Percentiles rank a stretch among this genome's conserved stretches.
Conservation (phyloP, 1,139 yeast species). For the Groenewaldozyma auringiensis region DNA sequence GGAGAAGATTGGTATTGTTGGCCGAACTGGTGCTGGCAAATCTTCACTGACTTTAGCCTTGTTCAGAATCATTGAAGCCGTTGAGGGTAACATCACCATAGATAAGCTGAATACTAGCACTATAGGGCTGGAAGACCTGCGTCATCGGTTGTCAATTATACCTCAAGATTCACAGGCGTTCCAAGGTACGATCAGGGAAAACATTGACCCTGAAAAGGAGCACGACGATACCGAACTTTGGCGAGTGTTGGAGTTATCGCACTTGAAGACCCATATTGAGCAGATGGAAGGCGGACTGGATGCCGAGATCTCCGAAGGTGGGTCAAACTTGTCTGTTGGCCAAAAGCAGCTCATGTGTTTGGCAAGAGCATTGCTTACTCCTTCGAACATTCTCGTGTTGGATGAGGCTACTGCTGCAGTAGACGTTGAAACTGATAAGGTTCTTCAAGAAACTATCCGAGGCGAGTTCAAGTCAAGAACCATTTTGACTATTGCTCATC, state of each 20-base stretch:
- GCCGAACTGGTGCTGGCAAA: slow-evolving; percentile 97
- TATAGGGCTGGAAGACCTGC: slow-evolving; percentile 75
- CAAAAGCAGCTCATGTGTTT: slow-evolving; percentile 88
- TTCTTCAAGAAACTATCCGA: slow-evolving; percentile 82
- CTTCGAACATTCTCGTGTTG: slow-evolving; percentile 68
- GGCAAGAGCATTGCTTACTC: slow-evolving; percentile 77
- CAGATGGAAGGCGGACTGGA: slow-evolving; percentile 60
- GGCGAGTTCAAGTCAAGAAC: slow-evolving; percentile 80
- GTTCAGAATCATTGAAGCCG: slow-evolving; percentile 82
- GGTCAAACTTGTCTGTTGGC: slow-evolving; percentile 81
- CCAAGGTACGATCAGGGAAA: slow-evolving; percentile 82
- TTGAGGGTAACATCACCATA: slow-evolving; percentile 61
- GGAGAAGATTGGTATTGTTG: slow-evolving; percentile 90
- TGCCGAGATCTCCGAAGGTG: slow-evolving; percentile 69
- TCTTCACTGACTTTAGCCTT: slow-evolving; percentile 84
- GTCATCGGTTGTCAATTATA: slow-evolving; percentile 80
- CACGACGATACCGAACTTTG: slow-evolving; percentile 74
- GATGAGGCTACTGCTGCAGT: slow-evolving; percentile 99
- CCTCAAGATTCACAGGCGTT: slow-evolving; percentile 98
- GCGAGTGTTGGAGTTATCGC: slow-evolving; percentile 79
- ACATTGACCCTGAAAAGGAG: slow-evolving; percentile 73
- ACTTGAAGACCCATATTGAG: slow-evolving; percentile 65
- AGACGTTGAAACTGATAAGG: slow-evolving; percentile 87
- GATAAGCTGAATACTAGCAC: slow-evolving; percentile 61
- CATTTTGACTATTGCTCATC: slow-evolving; percentile 88